These are phyloP conservation scores for Bothriochloa decipiens DNA, from an alignment of 176 grass and related monocot genomes.

Conservation along the genomic window DNA sequence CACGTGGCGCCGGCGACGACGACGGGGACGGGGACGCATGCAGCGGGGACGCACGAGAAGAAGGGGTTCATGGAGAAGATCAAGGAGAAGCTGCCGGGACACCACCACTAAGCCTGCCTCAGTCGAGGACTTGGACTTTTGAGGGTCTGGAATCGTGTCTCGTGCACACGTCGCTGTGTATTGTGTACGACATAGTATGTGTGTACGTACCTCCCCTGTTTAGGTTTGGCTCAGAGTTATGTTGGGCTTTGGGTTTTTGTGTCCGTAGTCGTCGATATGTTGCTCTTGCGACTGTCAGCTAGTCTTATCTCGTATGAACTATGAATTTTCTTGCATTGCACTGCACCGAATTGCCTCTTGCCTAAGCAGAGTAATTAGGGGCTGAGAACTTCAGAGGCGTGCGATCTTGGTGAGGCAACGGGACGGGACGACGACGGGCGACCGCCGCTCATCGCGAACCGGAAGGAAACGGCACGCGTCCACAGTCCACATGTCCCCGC, in stretches of 20 bases:
- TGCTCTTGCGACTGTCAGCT: not conserved
- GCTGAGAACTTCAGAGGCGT: not conserved
- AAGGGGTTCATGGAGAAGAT: conserved; percentile 86
- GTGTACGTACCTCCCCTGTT: not conserved
- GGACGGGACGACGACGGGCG: too few relatives aligned
- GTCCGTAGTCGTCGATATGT: not conserved
- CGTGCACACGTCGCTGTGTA: too few relatives aligned
- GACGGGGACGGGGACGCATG: conserved; percentile 30
- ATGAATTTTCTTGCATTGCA: not conserved
- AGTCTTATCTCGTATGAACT: not conserved
- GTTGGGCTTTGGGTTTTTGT: not conserved
- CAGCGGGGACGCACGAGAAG: conserved; percentile 59
- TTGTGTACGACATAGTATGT: too few relatives aligned
- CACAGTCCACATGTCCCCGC: too few relatives aligned
- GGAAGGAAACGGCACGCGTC: too few relatives aligned
- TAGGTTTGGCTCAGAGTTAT: not conserved
- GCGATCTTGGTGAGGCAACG: too few relatives aligned
- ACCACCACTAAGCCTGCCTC: conserved; percentile 50
- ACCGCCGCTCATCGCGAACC: too few relatives aligned
- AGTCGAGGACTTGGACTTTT: not conserved
- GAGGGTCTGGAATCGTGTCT: too few relatives aligned
- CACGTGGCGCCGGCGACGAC: not conserved
- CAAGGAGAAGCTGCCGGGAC: conserved; percentile 83
- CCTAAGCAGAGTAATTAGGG: not conserved
- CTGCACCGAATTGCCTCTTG: not conserved